Conservation (phyloP, 495 filamentous ascomycete genomes). For the Penicillium flavigenum region DNA sequence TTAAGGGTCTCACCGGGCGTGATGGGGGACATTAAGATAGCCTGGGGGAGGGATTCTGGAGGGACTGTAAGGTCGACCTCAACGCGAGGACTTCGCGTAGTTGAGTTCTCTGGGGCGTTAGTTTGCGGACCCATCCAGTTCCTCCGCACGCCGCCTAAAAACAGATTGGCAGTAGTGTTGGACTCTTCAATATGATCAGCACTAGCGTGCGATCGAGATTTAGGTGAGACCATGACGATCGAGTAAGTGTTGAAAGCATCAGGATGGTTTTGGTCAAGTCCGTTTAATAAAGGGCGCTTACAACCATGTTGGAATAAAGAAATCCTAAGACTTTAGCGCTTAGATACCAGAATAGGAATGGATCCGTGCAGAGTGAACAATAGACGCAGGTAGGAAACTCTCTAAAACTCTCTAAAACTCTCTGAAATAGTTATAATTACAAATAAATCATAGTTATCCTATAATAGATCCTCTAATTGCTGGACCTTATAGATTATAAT, state of each 20-base stretch:
- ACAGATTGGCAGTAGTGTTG: conserved; percentile 67
- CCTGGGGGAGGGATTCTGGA: background rate
- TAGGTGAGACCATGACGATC: conserved; percentile 11
- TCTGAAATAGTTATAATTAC: no score
- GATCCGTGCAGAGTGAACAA: background rate
- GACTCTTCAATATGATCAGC: conserved; percentile 50
- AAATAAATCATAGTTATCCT: no score
- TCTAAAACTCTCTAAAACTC: no score
- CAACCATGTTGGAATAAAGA: conserved; percentile 2
- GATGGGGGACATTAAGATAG: conserved; percentile 28
- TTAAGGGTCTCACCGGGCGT: conserved; percentile 21
- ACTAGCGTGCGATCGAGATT: conserved; percentile 3
- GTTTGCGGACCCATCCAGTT: conserved; percentile 59
- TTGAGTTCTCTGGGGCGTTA: conserved; percentile 1
- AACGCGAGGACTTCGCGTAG: background rate
- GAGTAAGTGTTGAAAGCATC: background rate
- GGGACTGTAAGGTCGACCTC: background rate
- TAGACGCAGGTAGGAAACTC: background rate
- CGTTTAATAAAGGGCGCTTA: background rate
- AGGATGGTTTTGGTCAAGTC: no score
- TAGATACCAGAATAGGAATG: background rate
- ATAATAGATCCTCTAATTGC: no score
- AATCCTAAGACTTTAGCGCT: background rate
- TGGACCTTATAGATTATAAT: no score
- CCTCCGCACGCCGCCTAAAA: conserved; percentile 63